Evolutionary conservation across 139 green algal genomes (phyloP), one percentile per base, ranked within the genome.

Genomic region (Coelastrella sp.): DNA sequence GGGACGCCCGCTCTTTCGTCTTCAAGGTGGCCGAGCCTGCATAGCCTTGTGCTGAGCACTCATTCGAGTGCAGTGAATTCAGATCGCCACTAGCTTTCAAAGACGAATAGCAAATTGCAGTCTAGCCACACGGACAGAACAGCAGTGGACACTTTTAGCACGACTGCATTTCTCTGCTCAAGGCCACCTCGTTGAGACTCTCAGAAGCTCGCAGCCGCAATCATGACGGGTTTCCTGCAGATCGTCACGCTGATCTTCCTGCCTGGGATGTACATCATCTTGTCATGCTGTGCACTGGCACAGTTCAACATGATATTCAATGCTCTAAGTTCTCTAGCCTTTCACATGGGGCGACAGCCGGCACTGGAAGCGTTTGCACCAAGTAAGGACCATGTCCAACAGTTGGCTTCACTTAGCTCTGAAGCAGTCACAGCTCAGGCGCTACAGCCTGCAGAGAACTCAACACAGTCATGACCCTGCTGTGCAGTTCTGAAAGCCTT

Each of bases 251-350:
- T 88, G 47, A 19, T 88, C 10, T 88, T 88, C 14, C 32, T 73
- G 16, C 83, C 83, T 22, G 61, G 10, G 54, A 17, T 80, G 17
- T 88, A 80, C 68, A 88, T 88, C 22, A 8, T 88, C 7, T 74
- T 91, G 58, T 57, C 80, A 19, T 87, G 80, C 73, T 47, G 32
- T 32, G 58, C 68, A 3, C 71, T 91, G 17, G 54, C 76, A 4
- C 88, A 91, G 71, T 91, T 91, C 57, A 20, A 5, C n/a, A 11
- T 91, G 19, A 57, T 83, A 19, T 88, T 91, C 88, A 88, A 83
- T 68, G 80, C 61, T 2, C 17, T 91, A n/a, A 75, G 20, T 7
- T 32, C 22, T 3, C 5, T 66, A 11, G 32, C 80, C 8, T 77
- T 78, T 16, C 88, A 91, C 60, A 47, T 75, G 61, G 66, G 64